A percentile compares a stretch with the other conserved stretches of the same genome.
Evolutionary conservation across 129 eudicot genomes (phyloP).

Genomic region (Pseudognaphalium luteoalbum): DNA sequence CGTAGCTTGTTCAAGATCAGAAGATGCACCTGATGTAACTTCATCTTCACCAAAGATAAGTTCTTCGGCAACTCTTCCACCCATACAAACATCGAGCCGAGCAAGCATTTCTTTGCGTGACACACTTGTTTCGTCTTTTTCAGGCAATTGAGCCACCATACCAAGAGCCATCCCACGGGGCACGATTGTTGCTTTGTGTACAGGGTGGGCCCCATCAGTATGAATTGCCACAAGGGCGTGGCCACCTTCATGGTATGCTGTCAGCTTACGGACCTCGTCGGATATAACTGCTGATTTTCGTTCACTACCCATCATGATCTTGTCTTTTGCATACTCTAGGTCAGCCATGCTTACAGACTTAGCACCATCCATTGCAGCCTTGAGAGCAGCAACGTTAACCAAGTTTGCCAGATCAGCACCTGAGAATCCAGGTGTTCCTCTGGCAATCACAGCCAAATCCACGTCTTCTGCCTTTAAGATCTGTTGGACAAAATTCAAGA

Average conservation of each 20-base stretch:
- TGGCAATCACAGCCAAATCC: constrained; percentile 77
- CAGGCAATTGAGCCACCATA: constrained; percentile 92
- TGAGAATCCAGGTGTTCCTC: constrained; percentile 98
- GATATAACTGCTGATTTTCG: constrained; percentile 97
- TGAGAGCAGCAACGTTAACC: constrained; percentile 89
- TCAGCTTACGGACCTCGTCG: constrained; percentile 66
- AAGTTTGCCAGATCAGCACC: constrained; percentile 98
- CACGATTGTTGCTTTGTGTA: constrained; percentile 95
- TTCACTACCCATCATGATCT: constrained; percentile 95
- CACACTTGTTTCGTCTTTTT: constrained; percentile 80
- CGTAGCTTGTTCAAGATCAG: constrained; percentile 84
- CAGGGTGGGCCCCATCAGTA: constrained; percentile 93
- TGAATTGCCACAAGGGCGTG: constrained; percentile 95
- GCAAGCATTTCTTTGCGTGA: constrained; percentile 96
- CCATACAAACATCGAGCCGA: constrained; percentile 87
- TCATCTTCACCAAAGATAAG: constrained; percentile 89
- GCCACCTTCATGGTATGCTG: constrained; percentile 92
- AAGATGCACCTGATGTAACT: constrained; percentile 92
- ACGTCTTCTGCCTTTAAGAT: constrained; percentile 86
- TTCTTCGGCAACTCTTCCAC: constrained; percentile 97
- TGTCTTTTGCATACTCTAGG: constrained; percentile 89
- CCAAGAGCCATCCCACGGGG: constrained; percentile 95
- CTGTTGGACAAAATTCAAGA: constrained; percentile 39
- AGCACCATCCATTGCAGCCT: constrained; percentile 99
- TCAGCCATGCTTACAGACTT: constrained; percentile 79